Evolutionary conservation across 495 filamentous ascomycete species (phyloP).

Genomic region (Rusavskia elegans): DNA sequence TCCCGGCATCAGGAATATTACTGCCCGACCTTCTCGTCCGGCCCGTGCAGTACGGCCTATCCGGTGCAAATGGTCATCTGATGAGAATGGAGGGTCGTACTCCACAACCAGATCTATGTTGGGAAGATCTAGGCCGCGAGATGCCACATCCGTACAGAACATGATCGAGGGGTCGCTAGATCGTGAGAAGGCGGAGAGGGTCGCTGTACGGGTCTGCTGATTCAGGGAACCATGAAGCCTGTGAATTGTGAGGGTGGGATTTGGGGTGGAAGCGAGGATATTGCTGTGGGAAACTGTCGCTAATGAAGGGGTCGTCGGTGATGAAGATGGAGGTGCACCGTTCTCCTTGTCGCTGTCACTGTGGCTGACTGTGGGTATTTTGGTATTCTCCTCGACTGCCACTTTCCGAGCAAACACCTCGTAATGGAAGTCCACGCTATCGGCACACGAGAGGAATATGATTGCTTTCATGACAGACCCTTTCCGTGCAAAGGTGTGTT

Average conservation of each 20-base stretch:
- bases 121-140: slow-evolving; percentile 83
- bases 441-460: slow-evolving; percentile 90
- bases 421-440: slow-evolving; percentile 93
- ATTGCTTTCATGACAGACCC: slow-evolving; percentile 89
- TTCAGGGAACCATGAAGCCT: slow-evolving; percentile 88
- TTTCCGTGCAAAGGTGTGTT: slow-evolving; percentile 68
- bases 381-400: slow-evolving; percentile 13
- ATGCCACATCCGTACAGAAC: slow-evolving; percentile 87
- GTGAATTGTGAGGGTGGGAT: slow-evolving; percentile 48
- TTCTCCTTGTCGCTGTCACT: slow-evolving; percentile 5
- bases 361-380: slow-evolving; percentile 13
- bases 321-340: not conserved
- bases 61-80: slow-evolving; percentile 82
- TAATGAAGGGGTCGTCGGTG: not conserved
- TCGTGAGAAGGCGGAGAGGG: slow-evolving; percentile 57
- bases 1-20: slow-evolving; percentile 80
- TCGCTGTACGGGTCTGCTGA: slow-evolving; percentile 71
- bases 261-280: slow-evolving; percentile 32
- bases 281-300: slow-evolving; percentile 33
- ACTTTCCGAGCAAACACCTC: slow-evolving; percentile 54
- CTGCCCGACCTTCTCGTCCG: slow-evolving; percentile 71
- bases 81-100: slow-evolving; percentile 84
- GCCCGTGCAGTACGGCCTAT: slow-evolving; percentile 90
- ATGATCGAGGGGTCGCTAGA: slow-evolving; percentile 54
- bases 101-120: slow-evolving; percentile 89